Conservation (phyloP, 2,329 filamentous ascomycete genomes). For the Alternaria triticina region DNA sequence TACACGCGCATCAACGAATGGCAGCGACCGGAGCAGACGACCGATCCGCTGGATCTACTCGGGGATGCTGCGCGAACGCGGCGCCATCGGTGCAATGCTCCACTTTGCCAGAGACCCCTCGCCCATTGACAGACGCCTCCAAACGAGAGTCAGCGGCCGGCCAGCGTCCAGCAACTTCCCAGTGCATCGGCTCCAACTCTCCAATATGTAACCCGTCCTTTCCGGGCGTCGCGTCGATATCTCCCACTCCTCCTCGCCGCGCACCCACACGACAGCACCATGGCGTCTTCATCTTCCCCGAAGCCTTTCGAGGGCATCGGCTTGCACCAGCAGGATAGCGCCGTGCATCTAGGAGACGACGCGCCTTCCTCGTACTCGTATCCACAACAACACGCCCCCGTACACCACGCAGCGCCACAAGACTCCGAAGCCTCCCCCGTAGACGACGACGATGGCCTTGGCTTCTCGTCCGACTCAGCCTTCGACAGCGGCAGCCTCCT, state of each 20-base stretch:
- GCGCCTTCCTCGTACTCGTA: not conserved
- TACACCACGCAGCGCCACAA: not conserved
- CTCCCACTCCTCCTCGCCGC: not conserved
- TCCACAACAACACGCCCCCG: constrained; percentile 1
- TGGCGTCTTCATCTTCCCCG: constrained; percentile 17
- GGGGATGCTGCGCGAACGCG: constrained; percentile 5
- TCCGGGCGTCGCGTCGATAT: not conserved
- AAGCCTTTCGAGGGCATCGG: constrained; percentile 19
- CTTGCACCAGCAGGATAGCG: constrained; percentile 32
- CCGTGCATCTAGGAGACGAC: constrained; percentile 24
- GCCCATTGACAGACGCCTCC: not conserved
- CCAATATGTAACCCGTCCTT: not conserved
- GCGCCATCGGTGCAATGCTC: constrained; percentile 2
- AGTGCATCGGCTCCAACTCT: not conserved
- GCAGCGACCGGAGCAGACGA: not conserved
- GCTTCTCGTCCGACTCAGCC: constrained; percentile 40
- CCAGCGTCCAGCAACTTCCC: not conserved
- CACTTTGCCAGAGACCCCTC: constrained; percentile 1
- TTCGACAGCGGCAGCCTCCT: constrained; percentile 47
- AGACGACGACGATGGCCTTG: constrained; percentile 13
- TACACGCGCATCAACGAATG: constrained; percentile 1
- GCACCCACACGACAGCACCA: not conserved
- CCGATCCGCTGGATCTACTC: constrained; percentile 11
- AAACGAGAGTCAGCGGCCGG: not conserved
- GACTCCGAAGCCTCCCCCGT: not conserved